Percentiles rank a stretch among this genome's conserved stretches.
Conservation (phyloP, 495 filamentous ascomycete species). For the Usnea hakonensis region DNA sequence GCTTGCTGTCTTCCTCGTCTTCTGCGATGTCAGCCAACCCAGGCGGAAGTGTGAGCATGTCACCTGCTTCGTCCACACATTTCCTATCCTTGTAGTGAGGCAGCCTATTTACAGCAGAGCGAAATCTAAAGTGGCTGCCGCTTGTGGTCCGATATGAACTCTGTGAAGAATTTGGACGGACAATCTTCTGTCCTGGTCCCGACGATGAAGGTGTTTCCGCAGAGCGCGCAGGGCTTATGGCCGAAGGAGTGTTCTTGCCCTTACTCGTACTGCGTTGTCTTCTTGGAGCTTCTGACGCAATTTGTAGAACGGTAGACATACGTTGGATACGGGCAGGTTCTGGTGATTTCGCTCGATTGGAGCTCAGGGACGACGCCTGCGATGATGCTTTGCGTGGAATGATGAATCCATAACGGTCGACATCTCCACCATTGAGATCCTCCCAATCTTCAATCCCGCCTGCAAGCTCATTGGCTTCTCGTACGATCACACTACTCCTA, state of each 20-base stretch:
- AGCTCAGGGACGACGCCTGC: slow-evolving; percentile 23
- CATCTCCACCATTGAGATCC: slow-evolving; percentile 73
- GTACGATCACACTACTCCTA: slow-evolving; percentile 17
- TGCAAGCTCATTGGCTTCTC: slow-evolving; percentile 55
- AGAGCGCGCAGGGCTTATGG: slow-evolving; percentile 48
- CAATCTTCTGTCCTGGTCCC: slow-evolving; percentile 31
- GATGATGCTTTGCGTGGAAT: slow-evolving; percentile 35
- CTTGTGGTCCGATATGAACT: slow-evolving; percentile 37
- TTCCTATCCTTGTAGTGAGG: slow-evolving; percentile 69
- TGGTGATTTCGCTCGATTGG: slow-evolving; percentile 29
- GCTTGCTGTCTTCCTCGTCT: slow-evolving; percentile 50
- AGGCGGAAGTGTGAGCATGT: slow-evolving; percentile 78
- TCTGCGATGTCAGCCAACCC: slow-evolving; percentile 56
- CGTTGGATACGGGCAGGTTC: slow-evolving; percentile 52
- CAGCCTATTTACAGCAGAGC: slow-evolving; percentile 64
- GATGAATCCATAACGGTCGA: slow-evolving; percentile 96
- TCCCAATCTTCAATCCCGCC: slow-evolving; percentile 96
- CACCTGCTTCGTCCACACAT: slow-evolving; percentile 74
- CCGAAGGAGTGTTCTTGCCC: slow-evolving; percentile 39
- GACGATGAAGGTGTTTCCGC: slow-evolving; percentile 23
- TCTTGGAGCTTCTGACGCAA: slow-evolving; percentile 57
- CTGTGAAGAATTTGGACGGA: slow-evolving; percentile 41
- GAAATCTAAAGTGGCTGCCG: slow-evolving; percentile 39
- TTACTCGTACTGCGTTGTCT: slow-evolving; percentile 49
- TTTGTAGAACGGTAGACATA: slow-evolving; percentile 55